Evolutionary conservation across 176 grass and related monocot species (phyloP).

Genomic region (Olyra latifolia): DNA sequence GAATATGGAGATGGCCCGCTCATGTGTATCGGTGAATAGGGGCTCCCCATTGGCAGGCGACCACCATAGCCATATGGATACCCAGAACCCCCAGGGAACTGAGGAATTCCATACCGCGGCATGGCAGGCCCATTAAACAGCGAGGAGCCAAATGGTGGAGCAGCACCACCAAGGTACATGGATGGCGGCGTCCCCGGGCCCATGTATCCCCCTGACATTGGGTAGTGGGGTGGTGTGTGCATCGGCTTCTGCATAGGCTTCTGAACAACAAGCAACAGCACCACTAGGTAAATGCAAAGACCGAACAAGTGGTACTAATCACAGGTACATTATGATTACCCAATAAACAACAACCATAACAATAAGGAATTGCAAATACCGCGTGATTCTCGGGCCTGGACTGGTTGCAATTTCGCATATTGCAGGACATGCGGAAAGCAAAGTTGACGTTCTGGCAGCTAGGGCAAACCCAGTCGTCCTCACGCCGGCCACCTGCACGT

Average conservation of each 20-base stretch:
- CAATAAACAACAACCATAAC: not conserved
- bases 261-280: slow-evolving; percentile 32
- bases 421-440: slow-evolving; percentile 87
- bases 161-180: slow-evolving; percentile 56
- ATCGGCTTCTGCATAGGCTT: slow-evolving; percentile 58
- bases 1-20: slow-evolving; percentile 59
- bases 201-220: slow-evolving; percentile 53
- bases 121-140: slow-evolving; percentile 58
- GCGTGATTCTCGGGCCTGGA: slow-evolving; percentile 63
- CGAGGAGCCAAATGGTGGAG: slow-evolving; percentile 57
- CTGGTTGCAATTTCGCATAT: slow-evolving; percentile 88
- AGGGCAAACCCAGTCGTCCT: slow-evolving; percentile 89
- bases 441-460: slow-evolving; percentile 89
- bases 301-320: not conserved
- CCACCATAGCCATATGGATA: slow-evolving; percentile 70
- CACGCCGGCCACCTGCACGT: slow-evolving; percentile 55
- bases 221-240: slow-evolving; percentile 55
- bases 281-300: slow-evolving; percentile 32
- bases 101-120: slow-evolving; percentile 56
- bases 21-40: slow-evolving; percentile 65
- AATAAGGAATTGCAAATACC: slow-evolving; percentile 27
- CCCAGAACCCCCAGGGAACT: slow-evolving; percentile 65
- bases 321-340: not conserved
- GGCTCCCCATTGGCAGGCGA: slow-evolving; percentile 65
- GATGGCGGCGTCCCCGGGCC: slow-evolving; percentile 53